Base-by-base conservation (phyloP, 2,329 filamentous ascomycete species). In the Phialocephala sp. region DNA sequence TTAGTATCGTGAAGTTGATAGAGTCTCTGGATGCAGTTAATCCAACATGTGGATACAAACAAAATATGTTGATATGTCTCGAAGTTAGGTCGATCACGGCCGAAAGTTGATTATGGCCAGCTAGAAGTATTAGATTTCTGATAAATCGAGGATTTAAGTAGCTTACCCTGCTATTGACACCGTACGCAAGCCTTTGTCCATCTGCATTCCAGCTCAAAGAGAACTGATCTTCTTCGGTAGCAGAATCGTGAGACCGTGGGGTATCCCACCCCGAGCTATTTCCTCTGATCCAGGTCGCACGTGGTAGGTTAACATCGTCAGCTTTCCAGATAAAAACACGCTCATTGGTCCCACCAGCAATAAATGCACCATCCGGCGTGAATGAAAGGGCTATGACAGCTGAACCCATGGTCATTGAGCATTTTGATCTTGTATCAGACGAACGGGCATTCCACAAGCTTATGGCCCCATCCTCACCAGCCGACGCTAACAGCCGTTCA, bases 261-360 rank as follows among this genome's bases (percentile, higher is more conserved):
- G 84, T 89, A 37, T 85, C 78, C 85, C 86, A 88, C 4, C 85
- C 87, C 0, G 81, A 79, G 69, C 88, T 85, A 11, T 82, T 79
- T 32, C 80, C 78, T 66, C 85, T 79, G 66, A 80, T 84, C 87
- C 87, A 90, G 72, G 81, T 85, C 18, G 87, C 87, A 55, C 85
- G 81, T 4, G 87, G 87, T 55, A 87, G 80, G 32, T 80, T 78
- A 55, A 84, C 80, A 60, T 87, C 87, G 66, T 84, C 86, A 14
- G 89, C 83, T 73, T 88, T 89, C 86, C 87, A 90, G 55, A 90
- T 88, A 45, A 89, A 77, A 15, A 89, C 85, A 64, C 81, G 82
- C 39, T 84, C 82, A 22, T 81, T 81, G 0, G 87, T 89, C 5
- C 86, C 87, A 4, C 85, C 87, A 0, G 87, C 87, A 60, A 90